Percentiles rank a stretch among this genome's conserved stretches.
phyloP scores from a whole-genome alignment of 768 basidiomycete species.

The Vararia minispora region DNA sequence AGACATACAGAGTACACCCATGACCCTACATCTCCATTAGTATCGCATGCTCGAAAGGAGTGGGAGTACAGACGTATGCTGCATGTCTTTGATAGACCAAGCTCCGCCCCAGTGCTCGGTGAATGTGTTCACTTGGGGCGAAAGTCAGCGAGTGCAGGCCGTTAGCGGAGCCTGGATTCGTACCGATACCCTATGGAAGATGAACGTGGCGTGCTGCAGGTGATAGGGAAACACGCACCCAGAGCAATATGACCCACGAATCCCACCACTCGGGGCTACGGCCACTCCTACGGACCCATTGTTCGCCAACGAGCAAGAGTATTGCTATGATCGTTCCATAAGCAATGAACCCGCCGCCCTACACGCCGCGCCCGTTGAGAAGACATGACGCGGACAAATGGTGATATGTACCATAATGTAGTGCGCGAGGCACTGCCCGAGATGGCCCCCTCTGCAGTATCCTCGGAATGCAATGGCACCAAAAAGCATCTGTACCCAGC shows the following conservation, averaged over 20 bases:
- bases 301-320: constrained; percentile 64
- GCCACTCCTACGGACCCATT: constrained; percentile 61
- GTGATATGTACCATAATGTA: constrained; percentile 57
- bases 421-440: constrained; percentile 83
- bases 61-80: constrained; percentile 61
- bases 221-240: constrained; percentile 27
- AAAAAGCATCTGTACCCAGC: constrained; percentile 85
- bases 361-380: neutral
- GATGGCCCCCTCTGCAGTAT: constrained; percentile 67
- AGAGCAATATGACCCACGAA: constrained; percentile 52
- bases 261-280: constrained; percentile 82
- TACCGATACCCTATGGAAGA: constrained; percentile 14
- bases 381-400: neutral
- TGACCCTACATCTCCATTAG: constrained; percentile 31
- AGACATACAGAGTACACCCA: constrained; percentile 60
- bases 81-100: constrained; percentile 93
- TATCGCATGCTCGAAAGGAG: neutral
- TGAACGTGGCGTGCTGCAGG: neutral
- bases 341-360: constrained; percentile 82
- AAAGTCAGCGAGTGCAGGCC: neutral
- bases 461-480: constrained; percentile 65
- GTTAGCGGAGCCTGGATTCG: neutral
- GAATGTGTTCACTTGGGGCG: constrained; percentile 69
- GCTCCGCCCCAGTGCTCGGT: constrained; percentile 74
- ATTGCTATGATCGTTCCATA: constrained; percentile 79